Conservation (phyloP, 208 protist species). For the Leishmania guyanensis region DNA sequence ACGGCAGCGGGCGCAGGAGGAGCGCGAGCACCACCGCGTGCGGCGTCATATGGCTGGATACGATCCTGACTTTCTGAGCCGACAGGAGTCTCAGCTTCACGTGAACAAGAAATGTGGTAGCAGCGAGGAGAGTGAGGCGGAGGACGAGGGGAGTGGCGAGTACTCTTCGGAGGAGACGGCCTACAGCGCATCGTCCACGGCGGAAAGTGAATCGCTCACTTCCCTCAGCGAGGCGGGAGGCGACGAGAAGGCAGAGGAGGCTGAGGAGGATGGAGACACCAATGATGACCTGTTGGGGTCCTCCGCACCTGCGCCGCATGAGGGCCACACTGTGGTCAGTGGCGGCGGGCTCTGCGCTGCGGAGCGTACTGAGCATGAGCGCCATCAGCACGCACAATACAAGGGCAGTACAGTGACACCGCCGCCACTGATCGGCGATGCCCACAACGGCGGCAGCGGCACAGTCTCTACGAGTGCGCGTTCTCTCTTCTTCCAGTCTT, state of each 20-base stretch:
- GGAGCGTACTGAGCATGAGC: background rate
- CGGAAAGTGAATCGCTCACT: background rate
- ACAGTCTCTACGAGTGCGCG: background rate
- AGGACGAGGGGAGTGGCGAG: constrained; percentile 1
- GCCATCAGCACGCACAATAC: background rate
- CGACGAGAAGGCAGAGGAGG: constrained; percentile 3
- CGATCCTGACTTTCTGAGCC: constrained; percentile 25
- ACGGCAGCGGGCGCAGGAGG: constrained; percentile 11
- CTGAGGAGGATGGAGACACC: background rate
- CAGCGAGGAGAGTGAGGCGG: constrained; percentile 9
- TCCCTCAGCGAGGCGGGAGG: constrained; percentile 3
- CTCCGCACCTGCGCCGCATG: background rate
- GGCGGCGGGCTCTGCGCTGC: background rate
- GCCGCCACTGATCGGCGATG: background rate
- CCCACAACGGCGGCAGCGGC: background rate
- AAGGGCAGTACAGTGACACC: background rate
- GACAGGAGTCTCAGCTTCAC: constrained; percentile 29
- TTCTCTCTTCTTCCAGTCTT: constrained; percentile 45
- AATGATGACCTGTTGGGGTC: background rate
- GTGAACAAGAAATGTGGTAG: background rate
- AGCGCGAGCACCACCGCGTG: constrained; percentile 25
- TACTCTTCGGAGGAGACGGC: constrained; percentile 24
- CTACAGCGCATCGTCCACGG: background rate
- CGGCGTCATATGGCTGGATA: constrained; percentile 35
- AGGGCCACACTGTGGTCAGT: background rate